phyloP scores from a whole-genome alignment of 306 rosid species.

The Vachellia collinsii region DNA sequence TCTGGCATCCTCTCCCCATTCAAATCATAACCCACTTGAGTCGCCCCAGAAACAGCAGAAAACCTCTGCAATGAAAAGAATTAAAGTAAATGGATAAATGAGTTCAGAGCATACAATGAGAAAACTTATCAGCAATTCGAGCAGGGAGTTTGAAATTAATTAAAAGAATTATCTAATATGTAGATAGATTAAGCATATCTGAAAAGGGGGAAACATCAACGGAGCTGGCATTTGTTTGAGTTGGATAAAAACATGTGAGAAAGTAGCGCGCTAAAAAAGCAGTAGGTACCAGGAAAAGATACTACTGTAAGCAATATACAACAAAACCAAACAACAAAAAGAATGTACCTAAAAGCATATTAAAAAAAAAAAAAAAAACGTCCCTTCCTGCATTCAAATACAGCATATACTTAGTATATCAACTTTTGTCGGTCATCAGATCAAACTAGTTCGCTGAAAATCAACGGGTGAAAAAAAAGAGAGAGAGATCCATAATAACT shows the following conservation, averaged over 20 bases:
- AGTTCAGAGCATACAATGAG: slow-evolving; percentile 21
- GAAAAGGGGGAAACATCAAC: slow-evolving; percentile 16
- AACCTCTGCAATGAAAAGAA: slow-evolving; percentile 46
- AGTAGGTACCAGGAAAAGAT: slow-evolving; percentile 40
- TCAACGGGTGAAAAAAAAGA: neutral
- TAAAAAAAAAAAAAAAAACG: slow-evolving; percentile 37
- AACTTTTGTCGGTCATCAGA: slow-evolving; percentile 32
- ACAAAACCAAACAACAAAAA: slow-evolving; percentile 41
- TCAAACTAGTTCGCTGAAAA: slow-evolving; percentile 28
- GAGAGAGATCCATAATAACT: neutral
- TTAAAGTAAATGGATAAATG: slow-evolving; percentile 17
- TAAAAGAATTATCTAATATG: slow-evolving; percentile 4
- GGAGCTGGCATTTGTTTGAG: slow-evolving; percentile 22
- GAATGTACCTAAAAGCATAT: slow-evolving; percentile 46
- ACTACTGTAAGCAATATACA: slow-evolving; percentile 42
- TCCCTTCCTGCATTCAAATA: slow-evolving; percentile 36
- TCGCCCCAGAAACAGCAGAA: slow-evolving; percentile 35
- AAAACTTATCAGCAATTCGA: slow-evolving; percentile 26
- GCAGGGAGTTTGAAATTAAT: slow-evolving; percentile 3
- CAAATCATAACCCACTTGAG: slow-evolving; percentile 77
- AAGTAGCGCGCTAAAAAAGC: slow-evolving; percentile 44
- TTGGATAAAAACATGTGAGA: slow-evolving; percentile 41
- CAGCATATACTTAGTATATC: slow-evolving; percentile 16
- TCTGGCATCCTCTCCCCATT: slow-evolving; percentile 99
- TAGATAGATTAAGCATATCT: neutral